Conservation (phyloP, 441 rosid species). For the Pelargonium citronellum region DNA sequence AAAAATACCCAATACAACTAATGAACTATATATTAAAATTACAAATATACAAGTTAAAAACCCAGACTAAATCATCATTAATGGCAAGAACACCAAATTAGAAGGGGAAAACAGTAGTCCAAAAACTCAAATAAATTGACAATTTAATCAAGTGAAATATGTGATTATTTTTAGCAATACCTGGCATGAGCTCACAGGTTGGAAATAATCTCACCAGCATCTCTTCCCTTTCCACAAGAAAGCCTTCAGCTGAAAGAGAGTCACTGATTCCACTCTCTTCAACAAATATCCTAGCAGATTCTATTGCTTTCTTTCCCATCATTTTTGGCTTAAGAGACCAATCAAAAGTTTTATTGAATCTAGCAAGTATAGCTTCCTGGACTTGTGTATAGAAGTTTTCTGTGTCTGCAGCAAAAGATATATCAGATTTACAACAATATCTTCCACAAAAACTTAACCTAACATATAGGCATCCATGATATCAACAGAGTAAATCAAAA, state of each 20-base stretch:
- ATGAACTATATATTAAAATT: no score
- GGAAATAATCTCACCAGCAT: slow-evolving; percentile 72
- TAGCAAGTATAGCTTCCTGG: slow-evolving; percentile 70
- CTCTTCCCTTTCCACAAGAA: slow-evolving; percentile 70
- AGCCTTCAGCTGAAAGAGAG: slow-evolving; percentile 73
- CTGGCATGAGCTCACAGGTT: slow-evolving; percentile 81
- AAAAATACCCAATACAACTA: no score
- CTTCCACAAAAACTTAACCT: background rate
- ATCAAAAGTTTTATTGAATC: slow-evolving; percentile 79
- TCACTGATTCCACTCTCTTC: slow-evolving; percentile 75
- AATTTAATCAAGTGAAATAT: background rate
- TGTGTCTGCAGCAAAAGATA: slow-evolving; percentile 47
- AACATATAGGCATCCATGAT: background rate
- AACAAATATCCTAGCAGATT: slow-evolving; percentile 74
- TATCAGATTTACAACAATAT: background rate
- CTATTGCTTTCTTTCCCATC: slow-evolving; percentile 93
- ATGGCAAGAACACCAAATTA: no score
- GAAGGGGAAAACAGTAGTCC: no score
- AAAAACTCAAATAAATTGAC: no score
- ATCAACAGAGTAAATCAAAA: no score
- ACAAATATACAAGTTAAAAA: no score
- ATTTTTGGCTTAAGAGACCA: slow-evolving; percentile 90
- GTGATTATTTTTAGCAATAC: slow-evolving; percentile 24
- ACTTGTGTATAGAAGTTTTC: slow-evolving; percentile 90
- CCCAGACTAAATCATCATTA: no score